These are phyloP conservation scores for Rhodotorula diobovata DNA, from an alignment of 768 basidiomycete genomes.

Conservation along the genomic window DNA sequence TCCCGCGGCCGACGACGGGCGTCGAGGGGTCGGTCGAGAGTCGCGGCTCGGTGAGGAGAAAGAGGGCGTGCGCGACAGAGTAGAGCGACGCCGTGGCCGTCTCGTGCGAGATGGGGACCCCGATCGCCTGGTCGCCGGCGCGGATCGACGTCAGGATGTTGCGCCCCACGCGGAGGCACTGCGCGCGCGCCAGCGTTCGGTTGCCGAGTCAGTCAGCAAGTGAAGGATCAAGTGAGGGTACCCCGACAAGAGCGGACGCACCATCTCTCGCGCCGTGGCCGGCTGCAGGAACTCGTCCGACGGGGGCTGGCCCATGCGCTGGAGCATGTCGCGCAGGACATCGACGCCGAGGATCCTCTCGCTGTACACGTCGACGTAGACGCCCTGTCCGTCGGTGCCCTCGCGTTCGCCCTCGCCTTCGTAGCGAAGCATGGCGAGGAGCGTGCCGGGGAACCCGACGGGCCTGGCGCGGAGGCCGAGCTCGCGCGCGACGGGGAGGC, in stretches of 20 bases:
- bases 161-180: constrained; percentile 33
- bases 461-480: constrained; percentile 12
- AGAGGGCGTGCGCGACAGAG: constrained; percentile 18
- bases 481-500: constrained; percentile 13
- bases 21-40: not conserved
- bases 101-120: constrained; percentile 7
- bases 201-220: not conserved
- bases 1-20: not conserved
- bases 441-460: constrained; percentile 24
- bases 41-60: constrained; percentile 10
- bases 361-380: constrained; percentile 24
- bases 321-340: not conserved
- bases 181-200: not conserved
- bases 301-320: not conserved
- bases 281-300: constrained; percentile 6
- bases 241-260: not conserved
- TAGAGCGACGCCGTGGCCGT: constrained; percentile 9
- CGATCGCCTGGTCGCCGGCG: constrained; percentile 3
- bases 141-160: constrained; percentile 36
- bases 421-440: constrained; percentile 12
- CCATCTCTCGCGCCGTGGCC: constrained; percentile 19
- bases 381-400: not conserved
- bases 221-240: too few relatives aligned
- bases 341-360: not conserved
- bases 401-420: not conserved